Base-by-base conservation (phyloP, 106 monocot species). In the Ottelia alismoides region DNA sequence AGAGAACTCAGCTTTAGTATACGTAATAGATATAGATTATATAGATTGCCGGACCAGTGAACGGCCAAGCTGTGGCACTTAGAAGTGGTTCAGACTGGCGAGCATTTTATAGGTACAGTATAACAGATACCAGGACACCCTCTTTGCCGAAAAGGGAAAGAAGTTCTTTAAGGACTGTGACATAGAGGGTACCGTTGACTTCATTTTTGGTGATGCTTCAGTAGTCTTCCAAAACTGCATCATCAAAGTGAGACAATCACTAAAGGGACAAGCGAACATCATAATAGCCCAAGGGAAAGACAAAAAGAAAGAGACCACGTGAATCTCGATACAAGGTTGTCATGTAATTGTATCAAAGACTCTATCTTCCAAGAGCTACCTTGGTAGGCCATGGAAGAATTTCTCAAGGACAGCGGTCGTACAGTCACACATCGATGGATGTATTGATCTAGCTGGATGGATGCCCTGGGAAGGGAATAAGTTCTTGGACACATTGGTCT, bases 371-470 rank as follows among this genome's bases (percentile, higher is more conserved):
- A 25, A 21, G 31, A 57, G 56, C 57, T 80, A 71, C 57, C 62
- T 79, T 25, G 74, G 59, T 28, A 40, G 70, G 35, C 85, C 80
- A 3, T 86, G 76, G 85, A 86, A 81, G 65, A 55, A 66, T 53
- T 71, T 49, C 57, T 71, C 85, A 16, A 48, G 64, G 49, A 67
- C 65, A 20, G 45, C 76, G 3, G 44, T 86, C 45, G 77, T 86
- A 79, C 74, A 86, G 65, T 65, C 55, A 1, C 49, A 65, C 18
- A 61, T 86, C 27, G 71, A 52, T 3, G 61, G 28, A 4, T 62
- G 77, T 45, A 66, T 86, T 21, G 31, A 71, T 50, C 65, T 74
- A 0, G 64, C 66, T 4, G 85, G 85, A 2, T 86, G 81, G 61
- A 57, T 71, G 51, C 74, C 81, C 2, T 77, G 70, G 73, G 57